Percentiles rank a stretch among this genome's conserved stretches.
Evolutionary conservation across 768 basidiomycete genomes (phyloP).

Genomic region (Lyophyllum decastes): DNA sequence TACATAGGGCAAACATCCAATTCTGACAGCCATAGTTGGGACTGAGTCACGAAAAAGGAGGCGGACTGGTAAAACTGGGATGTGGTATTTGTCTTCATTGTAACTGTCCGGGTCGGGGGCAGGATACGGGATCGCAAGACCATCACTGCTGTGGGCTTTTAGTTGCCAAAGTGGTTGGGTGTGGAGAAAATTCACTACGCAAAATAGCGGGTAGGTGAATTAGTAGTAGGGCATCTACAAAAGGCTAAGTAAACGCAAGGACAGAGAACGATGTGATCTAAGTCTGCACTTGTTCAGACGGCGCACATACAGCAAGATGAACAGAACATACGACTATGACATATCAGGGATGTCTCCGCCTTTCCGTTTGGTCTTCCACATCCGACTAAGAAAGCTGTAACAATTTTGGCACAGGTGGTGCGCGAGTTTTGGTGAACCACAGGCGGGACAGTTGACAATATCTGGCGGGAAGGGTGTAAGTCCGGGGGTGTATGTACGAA

Average conservation of each 20-base stretch:
- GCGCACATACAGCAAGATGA: neutral
- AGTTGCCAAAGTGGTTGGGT: too few species aligned
- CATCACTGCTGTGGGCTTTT: too few species aligned
- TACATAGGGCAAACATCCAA: too few species aligned
- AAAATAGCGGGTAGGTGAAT: neutral
- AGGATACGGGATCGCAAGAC: too few species aligned
- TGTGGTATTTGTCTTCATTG: too few species aligned
- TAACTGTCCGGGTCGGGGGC: too few species aligned
- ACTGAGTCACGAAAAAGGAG: too few species aligned
- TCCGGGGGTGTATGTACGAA: neutral
- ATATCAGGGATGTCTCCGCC: constrained; percentile 38
- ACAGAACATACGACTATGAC: constrained; percentile 26
- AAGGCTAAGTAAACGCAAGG: neutral
- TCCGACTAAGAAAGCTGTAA: constrained; percentile 67
- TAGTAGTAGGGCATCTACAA: neutral
- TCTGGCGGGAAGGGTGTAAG: constrained; percentile 46
- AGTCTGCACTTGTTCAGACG: neutral
- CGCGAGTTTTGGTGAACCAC: constrained; percentile 84
- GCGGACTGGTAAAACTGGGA: too few species aligned
- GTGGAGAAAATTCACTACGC: too few species aligned
- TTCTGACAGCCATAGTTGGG: too few species aligned
- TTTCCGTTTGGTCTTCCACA: constrained; percentile 56
- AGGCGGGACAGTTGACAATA: constrained; percentile 88
- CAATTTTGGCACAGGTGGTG: constrained; percentile 87
- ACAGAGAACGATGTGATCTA: neutral